phyloP scores from a whole-genome alignment of 2,329 filamentous ascomycete species.

The Penicillium sp. region DNA sequence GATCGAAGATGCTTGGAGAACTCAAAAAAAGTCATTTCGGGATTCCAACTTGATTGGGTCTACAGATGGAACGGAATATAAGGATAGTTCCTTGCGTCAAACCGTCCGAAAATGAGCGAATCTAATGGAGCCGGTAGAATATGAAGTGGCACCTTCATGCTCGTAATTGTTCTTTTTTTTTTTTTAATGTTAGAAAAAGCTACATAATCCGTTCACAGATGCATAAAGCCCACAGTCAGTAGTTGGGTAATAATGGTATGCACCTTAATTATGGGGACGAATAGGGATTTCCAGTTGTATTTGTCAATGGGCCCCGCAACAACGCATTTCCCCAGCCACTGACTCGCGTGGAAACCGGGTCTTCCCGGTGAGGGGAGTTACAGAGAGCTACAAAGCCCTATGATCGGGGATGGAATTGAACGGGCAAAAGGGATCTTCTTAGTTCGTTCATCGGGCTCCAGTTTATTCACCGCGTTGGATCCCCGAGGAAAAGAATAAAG shows the following conservation, averaged over 20 bases:
- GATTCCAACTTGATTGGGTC: background rate
- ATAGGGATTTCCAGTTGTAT: background rate
- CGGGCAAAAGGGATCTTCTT: background rate
- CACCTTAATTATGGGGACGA: conserved; percentile 1
- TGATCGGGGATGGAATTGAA: conserved; percentile 1
- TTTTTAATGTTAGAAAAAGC: background rate
- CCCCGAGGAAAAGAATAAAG: background rate
- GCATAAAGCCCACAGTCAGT: conserved; percentile 1
- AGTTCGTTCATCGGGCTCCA: background rate
- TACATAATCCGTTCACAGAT: background rate
- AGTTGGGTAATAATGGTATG: conserved; percentile 8
- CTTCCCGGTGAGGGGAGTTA: conserved; percentile 9
- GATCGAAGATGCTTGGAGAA: background rate
- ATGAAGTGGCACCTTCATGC: background rate
- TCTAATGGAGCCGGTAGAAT: background rate
- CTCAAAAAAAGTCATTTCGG: background rate
- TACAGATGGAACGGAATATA: background rate
- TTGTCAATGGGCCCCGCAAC: background rate
- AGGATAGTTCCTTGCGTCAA: background rate
- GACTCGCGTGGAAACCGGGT: conserved; percentile 20
- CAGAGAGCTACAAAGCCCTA: background rate
- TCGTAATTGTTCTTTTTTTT: background rate
- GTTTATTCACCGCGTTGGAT: background rate
- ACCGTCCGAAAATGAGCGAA: background rate
- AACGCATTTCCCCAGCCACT: conserved; percentile 8